Evolutionary conservation across 306 rosid genomes (phyloP), one percentile per base, ranked within the genome.

Genomic region (Ormosia semicastrata): DNA sequence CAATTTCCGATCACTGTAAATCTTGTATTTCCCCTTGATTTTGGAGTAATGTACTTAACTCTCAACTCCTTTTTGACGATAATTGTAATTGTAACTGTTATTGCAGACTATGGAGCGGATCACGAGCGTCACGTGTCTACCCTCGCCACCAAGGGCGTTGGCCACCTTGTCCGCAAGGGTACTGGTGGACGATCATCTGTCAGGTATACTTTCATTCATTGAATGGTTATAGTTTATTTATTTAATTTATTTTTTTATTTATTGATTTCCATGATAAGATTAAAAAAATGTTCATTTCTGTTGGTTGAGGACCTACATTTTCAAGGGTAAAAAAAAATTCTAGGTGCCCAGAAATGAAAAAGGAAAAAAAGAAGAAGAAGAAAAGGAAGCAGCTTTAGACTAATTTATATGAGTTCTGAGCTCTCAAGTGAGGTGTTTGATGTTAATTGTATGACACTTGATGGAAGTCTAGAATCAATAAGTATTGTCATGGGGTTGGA

Each of bases 171-270:
- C 58, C 94, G 97, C 86, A 96, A 93, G 94, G 99, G 99, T 79
- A 96, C 99, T 1, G 99, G 99, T 71, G 99, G 99, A 70, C 90
- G 99, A 85, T 96, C 99, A 8, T 96, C 99, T 39, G 99, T 96
- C 33, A 96, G 99, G 99, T 93, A 75, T 44, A 37, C 33, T 36
- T 65, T 24, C 1, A 11, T 7, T 65, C 8, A 56, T 75, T 36
- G 50, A 49, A 65, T 17, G n/a, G n/a, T n/a, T n/a, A n/a, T n/a
- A n/a, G n/a, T n/a, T n/a, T n/a, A n/a, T n/a, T n/a, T n/a, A n/a
- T n/a, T n/a, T n/a, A n/a, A n/a, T n/a, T n/a, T 14, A 2, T 30
- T 62, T n/a, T 10, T 7, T 40, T 29, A 3, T 71, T 34, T 32
- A 15, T 13, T 5, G 41, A 46, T 73, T 76, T 76, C 0, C 7